These are phyloP conservation scores for Phytophthora litchii DNA, from an alignment of 352 stramenopile genomes.

Conservation along the genomic window DNA sequence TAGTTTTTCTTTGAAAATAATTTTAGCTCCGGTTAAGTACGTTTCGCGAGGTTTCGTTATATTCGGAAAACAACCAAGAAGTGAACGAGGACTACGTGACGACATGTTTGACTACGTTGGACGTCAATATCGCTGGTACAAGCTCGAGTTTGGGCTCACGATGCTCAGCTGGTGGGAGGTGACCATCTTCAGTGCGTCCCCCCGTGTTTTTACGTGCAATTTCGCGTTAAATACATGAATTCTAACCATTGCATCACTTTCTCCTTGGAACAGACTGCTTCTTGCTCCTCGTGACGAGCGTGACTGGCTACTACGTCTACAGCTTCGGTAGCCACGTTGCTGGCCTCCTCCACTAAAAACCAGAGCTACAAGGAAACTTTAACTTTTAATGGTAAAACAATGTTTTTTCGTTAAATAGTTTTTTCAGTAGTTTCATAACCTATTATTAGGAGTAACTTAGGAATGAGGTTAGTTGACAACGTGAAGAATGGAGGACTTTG, in stretches of 20 bases:
- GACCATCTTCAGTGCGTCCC: slow-evolving; percentile 80
- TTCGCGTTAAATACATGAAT: background rate
- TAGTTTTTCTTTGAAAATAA: background rate
- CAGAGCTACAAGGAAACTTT: too few relatives aligned
- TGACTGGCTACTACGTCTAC: slow-evolving; percentile 83
- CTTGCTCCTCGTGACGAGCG: slow-evolving; percentile 69
- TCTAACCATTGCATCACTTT: slow-evolving; percentile 5
- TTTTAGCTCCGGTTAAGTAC: background rate
- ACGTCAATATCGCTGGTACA: slow-evolving; percentile 86
- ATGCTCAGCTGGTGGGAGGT: slow-evolving; percentile 86
- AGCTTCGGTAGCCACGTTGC: slow-evolving; percentile 55
- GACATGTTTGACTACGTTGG: slow-evolving; percentile 68
- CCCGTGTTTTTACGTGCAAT: background rate
- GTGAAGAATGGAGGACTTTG: slow-evolving; percentile 48
- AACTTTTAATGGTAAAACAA: too few relatives aligned
- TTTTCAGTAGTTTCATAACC: background rate
- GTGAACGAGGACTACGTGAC: background rate
- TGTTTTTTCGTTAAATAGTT: too few relatives aligned
- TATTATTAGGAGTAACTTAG: slow-evolving; percentile 10
- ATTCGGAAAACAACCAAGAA: slow-evolving; percentile 22
- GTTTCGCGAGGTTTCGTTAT: slow-evolving; percentile 2
- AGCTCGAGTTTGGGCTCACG: slow-evolving; percentile 87
- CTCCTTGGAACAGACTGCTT: slow-evolving; percentile 55
- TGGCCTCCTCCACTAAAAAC: slow-evolving; percentile 51
- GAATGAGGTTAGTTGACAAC: background rate